These are phyloP conservation scores for Aspergillus ellipticus DNA, from an alignment of 495 filamentous ascomycete species.

Conservation along the genomic window DNA sequence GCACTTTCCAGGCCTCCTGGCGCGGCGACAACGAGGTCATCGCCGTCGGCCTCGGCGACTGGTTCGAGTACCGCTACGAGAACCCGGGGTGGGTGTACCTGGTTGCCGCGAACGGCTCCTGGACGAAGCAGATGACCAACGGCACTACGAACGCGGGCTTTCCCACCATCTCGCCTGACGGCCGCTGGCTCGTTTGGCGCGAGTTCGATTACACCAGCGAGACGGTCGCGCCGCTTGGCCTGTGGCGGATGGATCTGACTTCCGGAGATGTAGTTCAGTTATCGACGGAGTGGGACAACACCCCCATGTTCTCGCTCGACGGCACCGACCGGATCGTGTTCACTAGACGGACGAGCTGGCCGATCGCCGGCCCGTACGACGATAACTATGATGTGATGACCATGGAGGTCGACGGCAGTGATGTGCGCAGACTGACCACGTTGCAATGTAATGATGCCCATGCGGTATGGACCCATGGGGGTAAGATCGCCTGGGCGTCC, in stretches of 20 bases:
- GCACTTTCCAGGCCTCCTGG: neutral
- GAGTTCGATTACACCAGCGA: neutral
- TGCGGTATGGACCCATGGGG: neutral
- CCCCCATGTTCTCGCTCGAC: neutral
- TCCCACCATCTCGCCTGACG: neutral
- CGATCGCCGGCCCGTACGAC: neutral
- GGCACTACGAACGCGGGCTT: neutral
- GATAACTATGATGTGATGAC: neutral
- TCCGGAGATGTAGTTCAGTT: neutral
- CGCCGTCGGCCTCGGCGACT: neutral
- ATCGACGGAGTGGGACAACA: neutral
- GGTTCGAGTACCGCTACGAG: neutral
- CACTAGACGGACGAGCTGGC: neutral
- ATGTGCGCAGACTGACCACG: neutral
- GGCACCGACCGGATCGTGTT: neutral
- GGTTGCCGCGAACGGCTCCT: neutral
- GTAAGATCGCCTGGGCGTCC: neutral
- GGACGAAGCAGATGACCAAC: neutral
- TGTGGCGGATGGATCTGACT: neutral
- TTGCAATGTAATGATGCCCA: neutral
- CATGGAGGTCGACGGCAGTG: neutral
- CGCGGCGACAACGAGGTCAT: neutral
- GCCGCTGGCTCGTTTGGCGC: neutral
- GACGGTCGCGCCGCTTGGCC: neutral
- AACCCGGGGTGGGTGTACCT: neutral